These are phyloP conservation scores for Debaryomyces subglobosus DNA, from an alignment of 1,139 yeast genomes.

Conservation along the genomic window DNA sequence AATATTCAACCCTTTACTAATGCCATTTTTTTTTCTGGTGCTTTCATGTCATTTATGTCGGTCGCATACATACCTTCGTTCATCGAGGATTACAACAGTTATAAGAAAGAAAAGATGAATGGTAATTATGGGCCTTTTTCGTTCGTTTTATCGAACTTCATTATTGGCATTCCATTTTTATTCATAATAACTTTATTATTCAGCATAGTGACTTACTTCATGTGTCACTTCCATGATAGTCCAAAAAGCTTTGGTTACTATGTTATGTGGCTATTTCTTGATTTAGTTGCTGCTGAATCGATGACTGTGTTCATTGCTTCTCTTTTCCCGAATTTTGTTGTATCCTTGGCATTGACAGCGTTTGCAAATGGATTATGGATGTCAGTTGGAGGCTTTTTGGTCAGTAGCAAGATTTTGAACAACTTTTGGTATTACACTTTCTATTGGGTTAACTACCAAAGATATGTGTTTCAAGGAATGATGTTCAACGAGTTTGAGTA, in stretches of 20 bases:
- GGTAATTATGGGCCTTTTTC: conserved; percentile 42
- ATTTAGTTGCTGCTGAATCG: conserved; percentile 44
- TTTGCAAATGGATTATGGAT: conserved; percentile 48
- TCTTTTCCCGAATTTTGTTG: conserved; percentile 38
- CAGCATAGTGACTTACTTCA: conserved; percentile 36
- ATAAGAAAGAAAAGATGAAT: conserved; percentile 33
- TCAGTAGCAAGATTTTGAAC: conserved; percentile 34
- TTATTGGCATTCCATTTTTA: conserved; percentile 41
- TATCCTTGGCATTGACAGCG: conserved; percentile 42
- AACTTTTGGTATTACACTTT: conserved; percentile 43
- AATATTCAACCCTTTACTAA: conserved; percentile 40
- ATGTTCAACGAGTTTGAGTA: conserved; percentile 41
- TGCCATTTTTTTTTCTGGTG: conserved; percentile 46
- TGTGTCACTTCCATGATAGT: conserved; percentile 31
- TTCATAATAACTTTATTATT: conserved; percentile 35
- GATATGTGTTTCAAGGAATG: conserved; percentile 47
- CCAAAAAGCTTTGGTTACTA: conserved; percentile 35
- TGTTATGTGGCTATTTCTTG: conserved; percentile 41
- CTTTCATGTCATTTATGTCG: conserved; percentile 48
- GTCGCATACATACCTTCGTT: conserved; percentile 47
- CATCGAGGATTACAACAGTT: conserved; percentile 36
- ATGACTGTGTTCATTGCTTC: conserved; percentile 39
- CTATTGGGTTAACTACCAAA: conserved; percentile 43
- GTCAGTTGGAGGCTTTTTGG: conserved; percentile 46
- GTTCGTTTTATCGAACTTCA: conserved; percentile 35